Evolutionary conservation across 805 yeast species (phyloP), one percentile per base, ranked within the genome.

Genomic region (Saturnispora ahearnii): DNA sequence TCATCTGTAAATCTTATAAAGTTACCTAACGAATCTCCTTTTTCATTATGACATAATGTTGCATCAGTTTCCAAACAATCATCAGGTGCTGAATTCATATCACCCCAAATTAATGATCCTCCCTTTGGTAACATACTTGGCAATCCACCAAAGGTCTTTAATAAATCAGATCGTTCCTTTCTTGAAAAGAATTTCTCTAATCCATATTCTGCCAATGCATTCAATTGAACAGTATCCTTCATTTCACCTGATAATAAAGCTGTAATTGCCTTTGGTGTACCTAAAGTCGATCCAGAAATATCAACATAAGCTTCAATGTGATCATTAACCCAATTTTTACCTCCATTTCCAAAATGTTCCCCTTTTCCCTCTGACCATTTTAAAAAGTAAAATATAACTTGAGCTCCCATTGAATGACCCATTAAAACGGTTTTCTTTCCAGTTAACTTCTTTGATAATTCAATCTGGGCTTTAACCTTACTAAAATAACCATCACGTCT

Each of bases 391-490:
- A 78, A 87, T 2, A 84, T 78, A 34, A 93, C 78, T 67, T 93
- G 98, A 0, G 95, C 76, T 2, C 99, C 99, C 99, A 93, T 93
- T 0, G 98, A 91, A 64, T 93, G 99, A 22, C 96, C 95, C 18
- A 82, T 76, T 13, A 93, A 59, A n/a, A 84, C 81, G 1, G 86
- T 70, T 59, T 89, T 91, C 48, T 89, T 82, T 12, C 76, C 76
- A 6, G 75, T 76, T 18, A 71, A 57, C 13, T 64, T 59, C 53
- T 74, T 70, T 52, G 72, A 73, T 22, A 78, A 55, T 65, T 93
- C 99, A 49, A 91, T 81, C 58, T 79, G 82, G 22, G 69, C 58
- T 68, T 89, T 87, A 53, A 93, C 71, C 58, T 80, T 82, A 11
- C 88, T 69, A 62, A 93, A 93, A 67, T 87, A 93, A 3, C 80